Percentiles rank a stretch among this genome's conserved stretches.
These are phyloP conservation scores for Vaucheria bursata DNA, from an alignment of 352 stramenopile genomes.

Conservation along the genomic window DNA sequence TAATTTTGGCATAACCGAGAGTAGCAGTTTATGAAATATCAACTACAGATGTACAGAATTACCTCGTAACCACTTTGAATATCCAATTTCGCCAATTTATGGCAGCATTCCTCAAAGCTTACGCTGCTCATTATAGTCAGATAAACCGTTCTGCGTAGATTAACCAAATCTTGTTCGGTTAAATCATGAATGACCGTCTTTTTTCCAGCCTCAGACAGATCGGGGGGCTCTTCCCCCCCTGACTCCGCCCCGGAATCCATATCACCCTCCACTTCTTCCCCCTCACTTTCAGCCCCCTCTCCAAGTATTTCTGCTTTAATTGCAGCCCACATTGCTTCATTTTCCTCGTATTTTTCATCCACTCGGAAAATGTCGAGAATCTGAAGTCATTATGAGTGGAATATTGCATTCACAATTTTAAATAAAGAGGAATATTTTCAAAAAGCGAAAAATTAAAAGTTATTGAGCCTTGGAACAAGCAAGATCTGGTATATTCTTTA, in stretches of 20 bases:
- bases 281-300: constrained; percentile 61
- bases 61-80: constrained; percentile 85
- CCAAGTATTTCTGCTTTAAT: constrained; percentile 95
- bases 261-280: constrained; percentile 51
- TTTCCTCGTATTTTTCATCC: constrained; percentile 73
- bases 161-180: constrained; percentile 92
- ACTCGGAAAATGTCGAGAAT: constrained; percentile 83
- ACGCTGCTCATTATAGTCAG: constrained; percentile 99
- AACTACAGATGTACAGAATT: not conserved
- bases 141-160: constrained; percentile 96
- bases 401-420: too few relatives aligned
- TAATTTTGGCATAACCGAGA: too few relatives aligned
- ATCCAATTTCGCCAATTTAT: constrained; percentile 96
- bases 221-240: constrained; percentile 35
- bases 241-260: constrained; percentile 51
- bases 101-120: constrained; percentile 94
- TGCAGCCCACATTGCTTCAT: constrained; percentile 85
- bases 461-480: too few relatives aligned
- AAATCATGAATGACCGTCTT: constrained; percentile 78
- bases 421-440: too few relatives aligned
- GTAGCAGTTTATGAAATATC: not conserved
- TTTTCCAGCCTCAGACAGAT: constrained; percentile 39
- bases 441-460: too few relatives aligned
- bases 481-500: too few relatives aligned
- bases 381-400: too few relatives aligned